Evolutionary conservation across 805 yeast genomes (phyloP).

Genomic region (Candida fluviatilis): DNA sequence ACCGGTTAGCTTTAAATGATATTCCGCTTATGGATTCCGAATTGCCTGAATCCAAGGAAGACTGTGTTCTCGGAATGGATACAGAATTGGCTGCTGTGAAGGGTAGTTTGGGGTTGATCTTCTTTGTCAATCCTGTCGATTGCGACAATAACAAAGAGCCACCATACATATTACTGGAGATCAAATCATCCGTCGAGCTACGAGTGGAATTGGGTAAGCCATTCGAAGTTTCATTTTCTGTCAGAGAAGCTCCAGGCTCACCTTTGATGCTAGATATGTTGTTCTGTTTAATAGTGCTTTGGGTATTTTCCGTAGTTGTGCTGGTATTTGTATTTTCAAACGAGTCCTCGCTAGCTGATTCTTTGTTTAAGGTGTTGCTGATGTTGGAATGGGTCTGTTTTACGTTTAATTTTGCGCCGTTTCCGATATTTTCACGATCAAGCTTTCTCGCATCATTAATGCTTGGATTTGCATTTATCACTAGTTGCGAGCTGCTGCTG

Average conservation of each 20-base stretch:
- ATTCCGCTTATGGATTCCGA: constrained; percentile 26
- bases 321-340: background rate
- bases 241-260: background rate
- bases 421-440: too few relatives aligned
- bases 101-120: constrained; percentile 19
- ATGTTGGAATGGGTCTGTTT: background rate
- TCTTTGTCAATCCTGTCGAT: constrained; percentile 38
- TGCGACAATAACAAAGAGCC: constrained; percentile 41
- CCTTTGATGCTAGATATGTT: background rate
- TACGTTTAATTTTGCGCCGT: background rate
- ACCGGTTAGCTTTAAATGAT: constrained; percentile 28
- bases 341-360: background rate
- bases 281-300: background rate
- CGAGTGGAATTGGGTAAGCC: constrained; percentile 9
- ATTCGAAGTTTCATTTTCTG: background rate
- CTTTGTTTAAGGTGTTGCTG: background rate
- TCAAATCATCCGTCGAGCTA: constrained; percentile 25
- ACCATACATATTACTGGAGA: constrained; percentile 32
- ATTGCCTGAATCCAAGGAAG: constrained; percentile 5
- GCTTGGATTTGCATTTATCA: too few relatives aligned
- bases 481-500: background rate
- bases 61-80: background rate
- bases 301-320: background rate
- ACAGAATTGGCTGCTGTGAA: constrained; percentile 1
- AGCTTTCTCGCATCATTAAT: too few relatives aligned